phyloP scores from a whole-genome alignment of 768 basidiomycete species.

The Lactifluus echinatus region DNA sequence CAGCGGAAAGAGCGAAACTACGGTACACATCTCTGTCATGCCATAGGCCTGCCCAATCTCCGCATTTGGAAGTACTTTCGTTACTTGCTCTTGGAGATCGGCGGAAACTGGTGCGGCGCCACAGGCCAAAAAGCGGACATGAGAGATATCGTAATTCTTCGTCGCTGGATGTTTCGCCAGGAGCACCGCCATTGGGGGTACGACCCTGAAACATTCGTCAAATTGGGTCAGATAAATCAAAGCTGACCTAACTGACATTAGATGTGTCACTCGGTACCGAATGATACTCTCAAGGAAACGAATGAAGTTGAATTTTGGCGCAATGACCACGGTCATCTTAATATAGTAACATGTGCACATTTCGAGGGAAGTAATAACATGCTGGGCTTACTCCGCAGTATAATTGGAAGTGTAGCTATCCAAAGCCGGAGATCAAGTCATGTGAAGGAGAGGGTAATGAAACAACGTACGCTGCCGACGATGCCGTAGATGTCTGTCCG shows the following conservation, averaged over 20 bases:
- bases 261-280: conserved; percentile 27
- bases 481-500: conserved; percentile 39
- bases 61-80: conserved; percentile 42
- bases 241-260: not conserved
- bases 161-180: conserved; percentile 25
- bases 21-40: conserved; percentile 58
- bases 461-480: conserved; percentile 13
- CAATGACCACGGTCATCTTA: conserved; percentile 26
- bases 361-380: not conserved
- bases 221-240: not conserved
- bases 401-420: conserved; percentile 24
- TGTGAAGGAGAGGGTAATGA: not conserved
- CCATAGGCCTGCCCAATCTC: conserved; percentile 56
- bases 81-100: conserved; percentile 33
- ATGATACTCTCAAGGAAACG: conserved; percentile 28
- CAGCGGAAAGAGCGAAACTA: conserved; percentile 42
- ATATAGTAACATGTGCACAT: not conserved
- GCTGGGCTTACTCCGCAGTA: conserved; percentile 20
- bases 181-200: conserved; percentile 25
- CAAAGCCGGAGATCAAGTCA: not conserved
- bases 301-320: conserved; percentile 27
- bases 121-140: conserved; percentile 21
- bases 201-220: conserved; percentile 10
- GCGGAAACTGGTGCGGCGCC: conserved; percentile 30
- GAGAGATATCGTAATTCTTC: conserved; percentile 25